Base-by-base conservation (phyloP, 805 yeast species). In the Starmerella apicola region DNA sequence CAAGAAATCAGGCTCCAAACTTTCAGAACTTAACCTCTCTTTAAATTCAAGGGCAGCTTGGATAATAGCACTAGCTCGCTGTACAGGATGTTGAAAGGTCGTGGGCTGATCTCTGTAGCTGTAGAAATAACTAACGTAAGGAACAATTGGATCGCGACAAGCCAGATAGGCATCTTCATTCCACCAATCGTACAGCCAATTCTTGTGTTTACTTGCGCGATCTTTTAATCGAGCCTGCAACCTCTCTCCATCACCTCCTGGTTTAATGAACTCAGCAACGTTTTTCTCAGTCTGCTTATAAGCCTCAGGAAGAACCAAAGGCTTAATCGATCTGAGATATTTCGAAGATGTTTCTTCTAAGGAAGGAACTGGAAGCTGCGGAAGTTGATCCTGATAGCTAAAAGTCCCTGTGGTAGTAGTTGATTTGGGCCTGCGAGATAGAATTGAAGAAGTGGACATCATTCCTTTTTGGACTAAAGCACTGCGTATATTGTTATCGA, bases 101-200 rank as follows among this genome's bases (percentile, higher is more conserved):
- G 37, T 37, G 23, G 49, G 46, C 45, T 79, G 60, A 52, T 81
- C 88, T 59, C 74, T 78, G 65, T 88, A 95, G 39, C 77, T 71
- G 63, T 73, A 88, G 52, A 84, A 91, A 65, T 88, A 88, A 17
- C 94, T 81, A 26, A 84, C 95, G 56, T 77, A 86, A 10, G 97
- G 96, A 21, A 82, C 81, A n/a, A 88, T 81, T 0, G 97, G 94
- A 60, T 84, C 97, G 50, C 91, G 71, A 64, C 84, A 86, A 30
- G 80, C 76, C 66, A 88, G 67, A 62, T 88, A 88, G 17, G 95
- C 94, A 51, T 81, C 82, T 53, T 81, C 80, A 59, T 88, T 94
- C 98, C 98, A 88, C 70, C 79, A 84, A 44, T 74, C 78, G 34
- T 81, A 72, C 53, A 88, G 68, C 98, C 98, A 88, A 60, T 88